Evolutionary conservation across 2,329 filamentous ascomycete species (phyloP).

Genomic region (Fusarium nematophilum): DNA sequence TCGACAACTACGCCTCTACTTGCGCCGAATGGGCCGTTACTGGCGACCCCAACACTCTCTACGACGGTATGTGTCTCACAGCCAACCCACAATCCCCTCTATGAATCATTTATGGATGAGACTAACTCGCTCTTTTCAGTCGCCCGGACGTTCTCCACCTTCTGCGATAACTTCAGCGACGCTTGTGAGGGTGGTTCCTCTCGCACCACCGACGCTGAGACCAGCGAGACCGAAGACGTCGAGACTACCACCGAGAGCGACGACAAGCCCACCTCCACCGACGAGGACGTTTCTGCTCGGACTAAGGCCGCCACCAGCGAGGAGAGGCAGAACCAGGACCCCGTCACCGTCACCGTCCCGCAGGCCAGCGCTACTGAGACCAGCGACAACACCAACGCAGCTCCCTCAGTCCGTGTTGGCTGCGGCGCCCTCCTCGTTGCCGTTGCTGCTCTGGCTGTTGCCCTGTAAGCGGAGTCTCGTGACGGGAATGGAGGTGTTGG

Average conservation of each 20-base stretch:
- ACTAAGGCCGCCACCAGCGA: slow-evolving; percentile 11
- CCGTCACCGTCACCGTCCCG: slow-evolving; percentile 40
- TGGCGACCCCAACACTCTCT: slow-evolving; percentile 42
- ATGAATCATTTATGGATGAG: not conserved
- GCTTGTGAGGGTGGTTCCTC: slow-evolving; percentile 36
- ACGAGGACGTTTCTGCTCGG: not conserved
- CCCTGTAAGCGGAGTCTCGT: slow-evolving; percentile 33
- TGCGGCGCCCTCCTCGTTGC: slow-evolving; percentile 38
- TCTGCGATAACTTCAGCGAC: slow-evolving; percentile 46
- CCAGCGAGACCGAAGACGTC: slow-evolving; percentile 10
- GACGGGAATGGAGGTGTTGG: not conserved
- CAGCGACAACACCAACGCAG: slow-evolving; percentile 25
- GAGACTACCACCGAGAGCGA: slow-evolving; percentile 12
- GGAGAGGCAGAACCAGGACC: not conserved
- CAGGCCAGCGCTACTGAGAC: slow-evolving; percentile 21
- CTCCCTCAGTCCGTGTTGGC: slow-evolving; percentile 31
- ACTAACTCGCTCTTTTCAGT: slow-evolving; percentile 38
- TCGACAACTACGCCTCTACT: slow-evolving; percentile 46
- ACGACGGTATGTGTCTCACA: slow-evolving; percentile 35
- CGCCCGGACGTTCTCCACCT: slow-evolving; percentile 44
- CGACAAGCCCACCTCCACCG: not conserved
- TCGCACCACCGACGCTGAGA: slow-evolving; percentile 18
- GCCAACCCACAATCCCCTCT: not conserved
- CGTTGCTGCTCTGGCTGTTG: slow-evolving; percentile 35
- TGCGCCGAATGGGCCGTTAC: slow-evolving; percentile 47